These are phyloP conservation scores for Fusarium brevicatenulatum DNA, from an alignment of 2,329 filamentous ascomycete genomes.

Conservation along the genomic window DNA sequence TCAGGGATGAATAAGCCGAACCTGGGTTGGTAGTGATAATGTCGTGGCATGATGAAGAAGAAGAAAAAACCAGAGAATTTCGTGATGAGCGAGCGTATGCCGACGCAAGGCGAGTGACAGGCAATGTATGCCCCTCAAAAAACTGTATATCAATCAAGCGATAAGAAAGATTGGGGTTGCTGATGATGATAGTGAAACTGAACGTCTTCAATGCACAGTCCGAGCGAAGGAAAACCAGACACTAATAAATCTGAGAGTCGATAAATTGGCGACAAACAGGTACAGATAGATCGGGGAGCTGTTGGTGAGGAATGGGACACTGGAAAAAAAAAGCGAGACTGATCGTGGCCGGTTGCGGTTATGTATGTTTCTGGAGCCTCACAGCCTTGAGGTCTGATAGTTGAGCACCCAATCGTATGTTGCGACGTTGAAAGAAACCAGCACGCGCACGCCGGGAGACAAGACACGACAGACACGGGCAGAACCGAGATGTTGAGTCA, in stretches of 20 bases:
- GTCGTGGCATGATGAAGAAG: constrained; percentile 42
- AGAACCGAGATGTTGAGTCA: constrained; percentile 16
- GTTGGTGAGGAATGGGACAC: constrained; percentile 14
- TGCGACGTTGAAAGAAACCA: constrained; percentile 15
- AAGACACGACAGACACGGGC: constrained; percentile 19
- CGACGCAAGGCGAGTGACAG: constrained; percentile 6
- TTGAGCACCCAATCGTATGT: constrained; percentile 15
- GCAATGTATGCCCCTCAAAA: not conserved
- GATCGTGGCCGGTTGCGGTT: constrained; percentile 17
- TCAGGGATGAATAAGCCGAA: constrained; percentile 12
- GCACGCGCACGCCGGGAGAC: constrained; percentile 6
- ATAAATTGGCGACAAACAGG: constrained; percentile 10
- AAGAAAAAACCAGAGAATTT: constrained; percentile 3
- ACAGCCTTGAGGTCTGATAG: constrained; percentile 3
- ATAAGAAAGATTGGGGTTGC: constrained; percentile 16
- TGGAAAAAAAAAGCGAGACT: constrained; percentile 12
- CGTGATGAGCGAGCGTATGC: constrained; percentile 17
- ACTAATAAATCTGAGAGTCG: constrained; percentile 16
- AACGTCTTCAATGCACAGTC: constrained; percentile 8
- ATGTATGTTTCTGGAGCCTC: constrained; percentile 18
- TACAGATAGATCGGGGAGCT: constrained; percentile 12
- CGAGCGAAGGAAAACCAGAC: constrained; percentile 8
- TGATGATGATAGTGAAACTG: constrained; percentile 2
- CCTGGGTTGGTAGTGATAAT: constrained; percentile 45
- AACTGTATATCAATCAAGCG: constrained; percentile 20